Conservation (phyloP, 192 early-diverging fungal species). For the Backusella morwellensis region DNA sequence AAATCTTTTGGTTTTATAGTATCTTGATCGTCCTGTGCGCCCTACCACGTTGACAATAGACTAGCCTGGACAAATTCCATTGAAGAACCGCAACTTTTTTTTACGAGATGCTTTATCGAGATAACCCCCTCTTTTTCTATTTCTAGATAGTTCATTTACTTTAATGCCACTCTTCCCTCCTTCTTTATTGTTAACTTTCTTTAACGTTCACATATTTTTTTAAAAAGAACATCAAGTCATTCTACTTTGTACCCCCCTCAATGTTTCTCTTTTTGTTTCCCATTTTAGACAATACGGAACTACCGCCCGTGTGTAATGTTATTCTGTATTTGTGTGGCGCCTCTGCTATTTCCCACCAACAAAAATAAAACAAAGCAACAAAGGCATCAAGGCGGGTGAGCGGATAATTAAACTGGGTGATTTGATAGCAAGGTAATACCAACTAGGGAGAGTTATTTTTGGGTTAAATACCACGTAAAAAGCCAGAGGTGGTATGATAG, state of each 20-base stretch:
- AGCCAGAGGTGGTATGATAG: background rate
- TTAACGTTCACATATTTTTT: background rate
- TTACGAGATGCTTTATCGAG: background rate
- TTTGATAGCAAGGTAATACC: conserved; percentile 4
- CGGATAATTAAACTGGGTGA: conserved; percentile 1
- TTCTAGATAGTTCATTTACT: background rate
- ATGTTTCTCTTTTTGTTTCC: conserved; percentile 3
- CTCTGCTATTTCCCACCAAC: background rate
- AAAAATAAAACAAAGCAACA: background rate
- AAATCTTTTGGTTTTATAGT: background rate
- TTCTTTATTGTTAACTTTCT: background rate
- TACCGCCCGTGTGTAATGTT: conserved; percentile 2
- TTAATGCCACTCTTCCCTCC: background rate
- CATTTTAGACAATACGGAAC: conserved; percentile 1
- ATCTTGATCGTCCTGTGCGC: background rate
- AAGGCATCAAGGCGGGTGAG: background rate
- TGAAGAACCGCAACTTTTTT: background rate
- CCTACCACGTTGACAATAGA: conserved; percentile 4
- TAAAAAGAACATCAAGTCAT: background rate
- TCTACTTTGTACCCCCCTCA: background rate
- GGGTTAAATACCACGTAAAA: background rate
- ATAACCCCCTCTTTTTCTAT: background rate
- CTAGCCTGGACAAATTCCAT: background rate
- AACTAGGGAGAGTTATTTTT: background rate
- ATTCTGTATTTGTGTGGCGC: background rate